These are phyloP conservation scores for Lentinula novae-zelandiae DNA, from an alignment of 1,284 basidiomycete genomes.

Conservation along the genomic window DNA sequence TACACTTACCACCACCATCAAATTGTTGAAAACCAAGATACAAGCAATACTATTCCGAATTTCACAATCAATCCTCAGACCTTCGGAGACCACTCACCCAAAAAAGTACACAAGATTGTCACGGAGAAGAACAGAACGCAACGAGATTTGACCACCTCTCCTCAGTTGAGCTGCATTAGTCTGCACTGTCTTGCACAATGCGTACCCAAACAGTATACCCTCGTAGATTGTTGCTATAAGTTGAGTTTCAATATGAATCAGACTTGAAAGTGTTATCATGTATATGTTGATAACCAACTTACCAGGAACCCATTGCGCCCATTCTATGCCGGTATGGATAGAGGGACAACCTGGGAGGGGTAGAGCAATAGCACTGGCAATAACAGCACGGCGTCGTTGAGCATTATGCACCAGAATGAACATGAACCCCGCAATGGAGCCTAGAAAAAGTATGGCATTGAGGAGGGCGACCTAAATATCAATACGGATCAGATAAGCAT, in stretches of 20 bases:
- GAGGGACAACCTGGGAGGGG: slow-evolving; percentile 39
- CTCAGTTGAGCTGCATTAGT: slow-evolving; percentile 22
- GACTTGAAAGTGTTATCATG: too few relatives aligned
- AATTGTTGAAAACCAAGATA: slow-evolving; percentile 37
- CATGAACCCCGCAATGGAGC: slow-evolving; percentile 34
- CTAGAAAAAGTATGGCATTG: slow-evolving; percentile 32
- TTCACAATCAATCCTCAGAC: too few relatives aligned
- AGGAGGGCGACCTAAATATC: slow-evolving; percentile 28
- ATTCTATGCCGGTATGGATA: slow-evolving; percentile 41
- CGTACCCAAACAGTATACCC: slow-evolving; percentile 36
- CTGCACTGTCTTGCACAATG: slow-evolving; percentile 29
- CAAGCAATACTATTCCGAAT: slow-evolving; percentile 23
- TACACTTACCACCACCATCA: slow-evolving; percentile 40
- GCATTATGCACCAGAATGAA: slow-evolving; percentile 35
- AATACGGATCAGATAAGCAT: not conserved
- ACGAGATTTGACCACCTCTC: slow-evolving; percentile 17
- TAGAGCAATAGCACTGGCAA: slow-evolving; percentile 24
- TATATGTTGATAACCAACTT: not conserved
- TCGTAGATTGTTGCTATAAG: slow-evolving; percentile 33
- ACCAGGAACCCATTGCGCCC: slow-evolving; percentile 39
- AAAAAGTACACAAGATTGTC: slow-evolving; percentile 41
- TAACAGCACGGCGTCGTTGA: slow-evolving; percentile 26
- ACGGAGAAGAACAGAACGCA: slow-evolving; percentile 29
- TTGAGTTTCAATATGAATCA: not conserved
- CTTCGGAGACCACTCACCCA: slow-evolving; percentile 20